Percentiles rank a stretch among this genome's conserved stretches.
phyloP scores from a whole-genome alignment of 148 eudicot genomes.

The Diospyros lotus region DNA sequence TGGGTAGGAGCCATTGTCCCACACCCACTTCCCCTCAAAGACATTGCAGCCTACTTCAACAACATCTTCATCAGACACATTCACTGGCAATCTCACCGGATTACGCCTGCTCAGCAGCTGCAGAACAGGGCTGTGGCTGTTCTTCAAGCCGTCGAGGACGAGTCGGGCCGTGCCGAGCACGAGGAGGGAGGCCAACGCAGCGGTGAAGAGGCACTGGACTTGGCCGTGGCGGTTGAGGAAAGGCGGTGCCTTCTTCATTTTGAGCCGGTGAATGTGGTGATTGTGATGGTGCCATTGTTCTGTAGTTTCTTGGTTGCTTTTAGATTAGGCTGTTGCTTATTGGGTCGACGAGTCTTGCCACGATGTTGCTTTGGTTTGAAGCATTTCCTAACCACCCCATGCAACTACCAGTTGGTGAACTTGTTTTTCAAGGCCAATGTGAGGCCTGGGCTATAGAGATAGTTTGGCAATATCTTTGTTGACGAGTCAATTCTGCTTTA shows the following conservation, averaged over 20 bases:
- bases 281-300: background rate
- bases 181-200: constrained; percentile 57
- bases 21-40: constrained; percentile 75
- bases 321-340: constrained; percentile 12
- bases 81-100: constrained; percentile 23
- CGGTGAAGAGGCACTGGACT: constrained; percentile 49
- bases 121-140: constrained; percentile 25
- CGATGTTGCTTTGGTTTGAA: constrained; percentile 34
- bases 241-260: constrained; percentile 37
- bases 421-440: background rate
- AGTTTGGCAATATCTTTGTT: background rate
- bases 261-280: constrained; percentile 3
- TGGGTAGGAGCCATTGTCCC: constrained; percentile 62
- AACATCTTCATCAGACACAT: constrained; percentile 37
- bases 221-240: constrained; percentile 17
- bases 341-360: background rate
- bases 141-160: constrained; percentile 50
- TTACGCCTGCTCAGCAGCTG: constrained; percentile 20
- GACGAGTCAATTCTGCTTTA: constrained; percentile 7
- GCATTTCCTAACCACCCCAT: constrained; percentile 27
- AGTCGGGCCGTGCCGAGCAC: constrained; percentile 56
- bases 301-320: background rate
- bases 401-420: constrained; percentile 64
- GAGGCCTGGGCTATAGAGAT: background rate
- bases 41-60: constrained; percentile 69